A percentile compares a stretch with the other conserved stretches of the same genome.
Evolutionary conservation across 768 basidiomycete genomes (phyloP).

Genomic region (Coprinopsis marcescibilis): DNA sequence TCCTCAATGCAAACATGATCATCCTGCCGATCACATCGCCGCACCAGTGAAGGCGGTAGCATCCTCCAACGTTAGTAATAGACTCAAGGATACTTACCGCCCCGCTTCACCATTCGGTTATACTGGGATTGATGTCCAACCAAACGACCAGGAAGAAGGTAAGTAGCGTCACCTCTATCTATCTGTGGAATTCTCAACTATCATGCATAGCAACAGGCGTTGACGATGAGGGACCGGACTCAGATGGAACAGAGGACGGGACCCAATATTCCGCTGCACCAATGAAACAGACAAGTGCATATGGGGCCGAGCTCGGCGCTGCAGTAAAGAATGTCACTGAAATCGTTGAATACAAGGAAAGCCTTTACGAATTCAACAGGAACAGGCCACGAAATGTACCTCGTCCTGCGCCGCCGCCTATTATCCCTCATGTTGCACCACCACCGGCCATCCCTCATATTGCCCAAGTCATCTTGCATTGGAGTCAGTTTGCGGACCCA

Average conservation of each 20-base stretch:
- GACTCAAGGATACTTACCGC: constrained; percentile 6
- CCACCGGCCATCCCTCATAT: constrained; percentile 14
- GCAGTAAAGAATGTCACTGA: too few relatives aligned
- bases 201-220: too few relatives aligned
- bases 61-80: neutral
- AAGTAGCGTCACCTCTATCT: too few relatives aligned
- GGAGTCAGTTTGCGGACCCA: constrained; percentile 41
- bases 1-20: constrained; percentile 15
- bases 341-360: neutral
- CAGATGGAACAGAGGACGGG: too few relatives aligned
- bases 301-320: too few relatives aligned
- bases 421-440: neutral
- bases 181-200: too few relatives aligned
- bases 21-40: constrained; percentile 4
- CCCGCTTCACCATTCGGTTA: constrained; percentile 6
- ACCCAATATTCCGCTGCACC: too few relatives aligned
- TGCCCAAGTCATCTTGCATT: constrained; percentile 26
- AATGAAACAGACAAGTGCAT: too few relatives aligned
- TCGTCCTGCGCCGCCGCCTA: neutral
- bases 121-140: neutral
- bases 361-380: neutral
- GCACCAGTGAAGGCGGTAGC: neutral
- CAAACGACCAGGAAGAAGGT: neutral
- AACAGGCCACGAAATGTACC: neutral
- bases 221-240: too few relatives aligned